These are phyloP conservation scores for Candida qinlingensis DNA, from an alignment of 805 yeast species.

Conservation along the genomic window DNA sequence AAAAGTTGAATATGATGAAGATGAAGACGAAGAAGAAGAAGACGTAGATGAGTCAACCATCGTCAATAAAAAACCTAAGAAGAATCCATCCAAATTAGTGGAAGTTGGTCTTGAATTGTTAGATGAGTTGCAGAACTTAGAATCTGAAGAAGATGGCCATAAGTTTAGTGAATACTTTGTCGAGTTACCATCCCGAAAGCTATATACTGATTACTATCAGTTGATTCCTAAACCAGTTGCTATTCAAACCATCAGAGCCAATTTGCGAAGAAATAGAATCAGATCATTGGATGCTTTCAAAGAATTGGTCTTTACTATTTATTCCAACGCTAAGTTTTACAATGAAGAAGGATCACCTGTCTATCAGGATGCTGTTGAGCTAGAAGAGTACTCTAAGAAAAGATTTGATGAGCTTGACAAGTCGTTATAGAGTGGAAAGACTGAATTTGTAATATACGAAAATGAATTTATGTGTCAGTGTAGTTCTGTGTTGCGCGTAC, in stretches of 20 bases:
- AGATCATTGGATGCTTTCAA: conserved; percentile 42
- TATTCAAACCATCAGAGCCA: conserved; percentile 52
- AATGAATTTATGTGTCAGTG: too few relatives aligned
- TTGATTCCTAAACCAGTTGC: conserved; percentile 58
- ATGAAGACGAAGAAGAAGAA: conserved; percentile 3
- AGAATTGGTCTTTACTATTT: conserved; percentile 67
- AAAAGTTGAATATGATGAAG: conserved; percentile 1
- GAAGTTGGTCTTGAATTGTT: conserved; percentile 34
- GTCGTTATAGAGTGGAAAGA: not conserved
- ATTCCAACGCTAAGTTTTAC: conserved; percentile 77
- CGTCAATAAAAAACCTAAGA: conserved; percentile 20
- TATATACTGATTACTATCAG: conserved; percentile 80
- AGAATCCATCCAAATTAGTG: conserved; percentile 21
- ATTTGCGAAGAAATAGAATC: conserved; percentile 47
- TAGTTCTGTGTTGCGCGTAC: too few relatives aligned
- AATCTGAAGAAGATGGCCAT: conserved; percentile 43
- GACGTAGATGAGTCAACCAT: conserved; percentile 6
- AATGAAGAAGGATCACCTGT: conserved; percentile 91
- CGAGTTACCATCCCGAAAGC: conserved; percentile 62
- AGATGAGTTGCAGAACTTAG: conserved; percentile 36
- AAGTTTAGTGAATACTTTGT: conserved; percentile 51
- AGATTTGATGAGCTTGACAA: conserved; percentile 17
- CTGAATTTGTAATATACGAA: too few relatives aligned
- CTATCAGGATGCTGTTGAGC: conserved; percentile 65
- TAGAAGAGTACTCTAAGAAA: conserved; percentile 76